Conservation (phyloP, 2,329 filamentous ascomycete genomes). For the Fulvia fulva region DNA sequence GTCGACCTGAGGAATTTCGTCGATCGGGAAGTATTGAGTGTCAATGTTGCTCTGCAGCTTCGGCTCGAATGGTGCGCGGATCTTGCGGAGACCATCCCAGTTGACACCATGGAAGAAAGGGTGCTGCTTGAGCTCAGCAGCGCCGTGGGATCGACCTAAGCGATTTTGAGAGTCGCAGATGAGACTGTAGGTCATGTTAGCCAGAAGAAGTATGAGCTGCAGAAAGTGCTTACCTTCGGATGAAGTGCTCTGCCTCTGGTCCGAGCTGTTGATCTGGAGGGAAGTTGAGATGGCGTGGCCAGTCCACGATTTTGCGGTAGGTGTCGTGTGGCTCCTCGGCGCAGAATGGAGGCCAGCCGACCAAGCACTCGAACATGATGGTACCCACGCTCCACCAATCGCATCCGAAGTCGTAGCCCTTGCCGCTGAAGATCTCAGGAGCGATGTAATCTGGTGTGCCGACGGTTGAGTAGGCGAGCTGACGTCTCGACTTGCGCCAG, state of each 20-base stretch:
- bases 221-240: slow-evolving; percentile 66
- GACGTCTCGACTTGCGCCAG: slow-evolving; percentile 89
- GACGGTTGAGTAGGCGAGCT: slow-evolving; percentile 97
- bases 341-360: slow-evolving; percentile 98
- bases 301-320: slow-evolving; percentile 98
- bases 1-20: slow-evolving; percentile 96
- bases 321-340: slow-evolving; percentile 96
- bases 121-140: slow-evolving; percentile 88
- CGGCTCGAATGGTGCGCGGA: slow-evolving; percentile 93
- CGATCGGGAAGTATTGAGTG: slow-evolving; percentile 96
- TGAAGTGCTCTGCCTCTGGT: slow-evolving; percentile 83
- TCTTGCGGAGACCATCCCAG: slow-evolving; percentile 86
- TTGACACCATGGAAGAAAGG: slow-evolving; percentile 96
- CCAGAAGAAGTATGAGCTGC: not conserved
- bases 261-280: slow-evolving; percentile 90
- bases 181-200: slow-evolving; percentile 55
- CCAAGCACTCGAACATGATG: slow-evolving; percentile 99
- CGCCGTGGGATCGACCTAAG: slow-evolving; percentile 75
- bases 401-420: slow-evolving; percentile 93
- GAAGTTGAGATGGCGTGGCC: slow-evolving; percentile 93
- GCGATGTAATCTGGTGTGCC: slow-evolving; percentile 98
- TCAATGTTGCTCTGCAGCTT: slow-evolving; percentile 90
- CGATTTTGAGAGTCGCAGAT: slow-evolving; percentile 93
- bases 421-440: slow-evolving; percentile 94
- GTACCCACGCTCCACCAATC: slow-evolving; percentile 99